Evolutionary conservation across 768 basidiomycete species (phyloP).

Genomic region (Chiua virens): DNA sequence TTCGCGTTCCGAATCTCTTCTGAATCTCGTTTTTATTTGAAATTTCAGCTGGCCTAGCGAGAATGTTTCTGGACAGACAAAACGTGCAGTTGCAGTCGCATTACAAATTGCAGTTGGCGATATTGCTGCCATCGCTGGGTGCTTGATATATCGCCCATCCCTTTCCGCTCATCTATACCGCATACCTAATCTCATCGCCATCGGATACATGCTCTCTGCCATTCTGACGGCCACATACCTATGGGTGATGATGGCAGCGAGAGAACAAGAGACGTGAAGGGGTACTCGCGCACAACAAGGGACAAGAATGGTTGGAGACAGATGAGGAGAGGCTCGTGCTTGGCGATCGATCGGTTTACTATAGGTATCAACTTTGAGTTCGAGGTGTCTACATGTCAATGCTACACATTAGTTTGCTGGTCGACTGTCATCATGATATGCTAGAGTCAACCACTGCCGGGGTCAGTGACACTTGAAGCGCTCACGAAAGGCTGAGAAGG

Average conservation of each 20-base stretch:
- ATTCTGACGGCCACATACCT: conserved; percentile 45
- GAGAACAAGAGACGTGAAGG: conserved; percentile 49
- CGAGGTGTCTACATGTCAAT: no score
- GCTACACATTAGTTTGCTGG: no score
- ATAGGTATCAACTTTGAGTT: conserved; percentile 29
- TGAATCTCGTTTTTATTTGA: not conserved
- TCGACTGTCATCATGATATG: no score
- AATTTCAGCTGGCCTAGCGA: conserved; percentile 53
- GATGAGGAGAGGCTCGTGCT: conserved; percentile 24
- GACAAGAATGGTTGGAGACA: conserved; percentile 7
- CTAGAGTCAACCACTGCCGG: no score
- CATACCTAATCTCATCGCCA: conserved; percentile 56
- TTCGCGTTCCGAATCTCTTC: not conserved
- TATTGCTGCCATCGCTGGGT: conserved; percentile 57
- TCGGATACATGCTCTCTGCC: conserved; percentile 55
- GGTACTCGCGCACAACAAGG: conserved; percentile 16
- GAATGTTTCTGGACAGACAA: conserved; percentile 69
- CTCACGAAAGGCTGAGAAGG: no score
- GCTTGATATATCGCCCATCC: conserved; percentile 54
- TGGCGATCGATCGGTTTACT: conserved; percentile 32
- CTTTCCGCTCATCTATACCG: conserved; percentile 48
- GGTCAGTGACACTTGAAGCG: no score
- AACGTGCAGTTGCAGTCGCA: conserved; percentile 60
- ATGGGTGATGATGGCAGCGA: conserved; percentile 46
- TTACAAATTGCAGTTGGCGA: conserved; percentile 67